Conservation (phyloP, 306 rosid species). For the Glycine latifolia region DNA sequence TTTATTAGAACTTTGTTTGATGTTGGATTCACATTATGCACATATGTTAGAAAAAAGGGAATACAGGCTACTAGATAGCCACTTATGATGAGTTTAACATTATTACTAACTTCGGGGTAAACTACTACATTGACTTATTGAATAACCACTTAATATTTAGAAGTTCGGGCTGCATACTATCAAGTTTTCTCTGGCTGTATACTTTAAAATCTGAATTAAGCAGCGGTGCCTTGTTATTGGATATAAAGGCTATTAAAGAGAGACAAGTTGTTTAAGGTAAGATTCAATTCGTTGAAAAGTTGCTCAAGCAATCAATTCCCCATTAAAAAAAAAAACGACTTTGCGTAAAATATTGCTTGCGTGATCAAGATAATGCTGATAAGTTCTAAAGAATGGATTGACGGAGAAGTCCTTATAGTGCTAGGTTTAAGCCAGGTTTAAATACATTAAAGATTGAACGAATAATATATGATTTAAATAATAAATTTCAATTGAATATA, state of each 20-base stretch:
- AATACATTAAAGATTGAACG: background rate
- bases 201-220: background rate
- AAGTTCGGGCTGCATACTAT: no score
- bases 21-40: constrained; percentile 1
- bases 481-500: background rate
- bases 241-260: background rate
- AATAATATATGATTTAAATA: background rate
- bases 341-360: constrained; percentile 12
- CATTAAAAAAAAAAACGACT: background rate
- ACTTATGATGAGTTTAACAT: background rate
- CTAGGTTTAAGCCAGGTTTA: background rate
- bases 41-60: background rate
- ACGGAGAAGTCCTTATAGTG: background rate
- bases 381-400: background rate
- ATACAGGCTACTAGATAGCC: background rate
- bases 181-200: background rate
- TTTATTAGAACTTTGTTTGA: background rate
- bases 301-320: constrained; percentile 19
- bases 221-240: background rate
- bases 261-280: background rate
- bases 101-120: background rate
- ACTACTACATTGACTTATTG: background rate
- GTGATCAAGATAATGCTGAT: background rate
- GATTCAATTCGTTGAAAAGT: background rate
- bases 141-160: background rate